Conservation (phyloP, 2,329 filamentous ascomycete genomes). For the Diaporthe citriasiana region DNA sequence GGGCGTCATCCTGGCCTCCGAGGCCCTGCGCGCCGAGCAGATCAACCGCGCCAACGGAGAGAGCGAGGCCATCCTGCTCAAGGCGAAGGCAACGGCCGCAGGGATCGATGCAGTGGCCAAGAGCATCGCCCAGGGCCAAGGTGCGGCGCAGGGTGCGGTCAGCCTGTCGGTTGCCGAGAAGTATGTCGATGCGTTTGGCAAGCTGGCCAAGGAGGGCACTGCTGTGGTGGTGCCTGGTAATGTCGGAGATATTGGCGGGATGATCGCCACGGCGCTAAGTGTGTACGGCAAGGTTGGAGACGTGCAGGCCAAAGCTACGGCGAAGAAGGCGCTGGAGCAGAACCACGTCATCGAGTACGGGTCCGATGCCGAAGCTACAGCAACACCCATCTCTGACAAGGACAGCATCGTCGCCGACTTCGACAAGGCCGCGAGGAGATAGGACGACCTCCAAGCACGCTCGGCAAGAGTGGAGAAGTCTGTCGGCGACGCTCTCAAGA, state of each 20-base stretch:
- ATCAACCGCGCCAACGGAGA: slow-evolving; percentile 96
- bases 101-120: slow-evolving; percentile 90
- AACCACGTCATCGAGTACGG: slow-evolving; percentile 44
- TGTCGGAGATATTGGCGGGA: slow-evolving; percentile 93
- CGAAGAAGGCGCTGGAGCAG: slow-evolving; percentile 63
- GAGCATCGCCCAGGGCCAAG: slow-evolving; percentile 79
- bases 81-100: slow-evolving; percentile 85
- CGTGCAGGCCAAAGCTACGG: slow-evolving; percentile 78
- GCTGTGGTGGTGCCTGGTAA: slow-evolving; percentile 97
- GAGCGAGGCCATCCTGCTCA: slow-evolving; percentile 90
- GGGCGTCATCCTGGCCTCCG: slow-evolving; percentile 94
- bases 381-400: slow-evolving; percentile 30
- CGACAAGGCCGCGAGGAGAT: slow-evolving; percentile 45
- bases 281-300: slow-evolving; percentile 95
- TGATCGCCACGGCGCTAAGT: slow-evolving; percentile 96
- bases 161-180: slow-evolving; percentile 94
- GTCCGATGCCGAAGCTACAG: not conserved
- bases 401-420: slow-evolving; percentile 50
- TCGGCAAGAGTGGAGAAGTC: not conserved
- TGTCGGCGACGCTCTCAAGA: not conserved
- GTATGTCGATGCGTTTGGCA: slow-evolving; percentile 92
- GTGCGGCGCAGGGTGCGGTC: slow-evolving; percentile 84
- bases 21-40: slow-evolving; percentile 89
- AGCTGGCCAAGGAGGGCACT: slow-evolving; percentile 94
- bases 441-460: slow-evolving; percentile 7